A percentile compares a stretch with the other conserved stretches of the same genome.
Conservation (phyloP, 1,139 yeast genomes). For the Blastobotrys malaysiensis region DNA sequence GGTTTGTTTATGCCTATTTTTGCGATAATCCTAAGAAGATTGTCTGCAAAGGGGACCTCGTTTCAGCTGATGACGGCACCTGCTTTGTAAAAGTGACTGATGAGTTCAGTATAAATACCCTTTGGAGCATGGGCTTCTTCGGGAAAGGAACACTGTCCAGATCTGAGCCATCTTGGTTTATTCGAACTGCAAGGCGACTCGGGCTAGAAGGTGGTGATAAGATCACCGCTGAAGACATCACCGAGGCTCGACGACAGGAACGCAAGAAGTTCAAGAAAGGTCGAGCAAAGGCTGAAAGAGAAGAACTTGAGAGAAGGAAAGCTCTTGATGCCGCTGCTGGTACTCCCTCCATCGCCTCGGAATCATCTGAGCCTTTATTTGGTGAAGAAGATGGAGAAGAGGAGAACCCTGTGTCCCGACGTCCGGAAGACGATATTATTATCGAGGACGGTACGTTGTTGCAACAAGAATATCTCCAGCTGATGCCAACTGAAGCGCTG, state of each 20-base stretch:
- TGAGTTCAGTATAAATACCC: conserved; percentile 43
- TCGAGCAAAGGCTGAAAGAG: conserved; percentile 35
- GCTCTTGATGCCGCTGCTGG: conserved; percentile 18
- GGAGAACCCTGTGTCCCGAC: conserved; percentile 4
- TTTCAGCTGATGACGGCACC: conserved; percentile 26
- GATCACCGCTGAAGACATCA: conserved; percentile 61
- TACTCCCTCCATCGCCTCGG: not conserved
- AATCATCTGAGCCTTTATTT: not conserved
- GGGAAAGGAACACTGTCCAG: conserved; percentile 90
- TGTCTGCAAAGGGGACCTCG: conserved; percentile 22
- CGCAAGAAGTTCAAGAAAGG: conserved; percentile 66
- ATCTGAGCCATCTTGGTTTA: conserved; percentile 87
- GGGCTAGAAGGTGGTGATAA: conserved; percentile 37
- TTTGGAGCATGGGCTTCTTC: conserved; percentile 88
- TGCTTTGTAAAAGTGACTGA: conserved; percentile 39
- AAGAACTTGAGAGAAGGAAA: conserved; percentile 27
- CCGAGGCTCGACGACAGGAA: conserved; percentile 65
- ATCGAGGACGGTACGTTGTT: conserved; percentile 37
- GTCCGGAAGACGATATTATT: conserved; percentile 26
- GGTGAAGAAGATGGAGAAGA: conserved; percentile 2
- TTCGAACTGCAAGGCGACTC: conserved; percentile 54
- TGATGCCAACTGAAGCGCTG: conserved; percentile 71
- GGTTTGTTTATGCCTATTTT: conserved; percentile 31
- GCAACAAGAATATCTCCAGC: conserved; percentile 61
- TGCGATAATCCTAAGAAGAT: conserved; percentile 24